Conservation (phyloP, 1,284 basidiomycete genomes). For the Irpex sp. region DNA sequence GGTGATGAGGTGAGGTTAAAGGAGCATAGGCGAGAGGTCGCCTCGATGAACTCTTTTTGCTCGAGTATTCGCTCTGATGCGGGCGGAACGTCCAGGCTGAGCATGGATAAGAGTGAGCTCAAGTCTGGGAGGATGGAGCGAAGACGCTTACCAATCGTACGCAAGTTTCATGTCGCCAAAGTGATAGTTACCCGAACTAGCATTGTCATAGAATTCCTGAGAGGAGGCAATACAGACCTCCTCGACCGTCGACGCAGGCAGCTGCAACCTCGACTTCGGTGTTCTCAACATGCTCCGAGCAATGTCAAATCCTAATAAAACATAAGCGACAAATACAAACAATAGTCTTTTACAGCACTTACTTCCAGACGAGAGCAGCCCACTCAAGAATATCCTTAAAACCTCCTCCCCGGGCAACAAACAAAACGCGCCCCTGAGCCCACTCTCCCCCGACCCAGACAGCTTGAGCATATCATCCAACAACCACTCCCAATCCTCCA, state of each 20-base stretch:
- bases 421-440: conserved; percentile 74
- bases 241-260: conserved; percentile 59
- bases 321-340: conserved; percentile 10
- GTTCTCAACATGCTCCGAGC: conserved; percentile 66
- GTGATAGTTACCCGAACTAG: conserved; percentile 86
- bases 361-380: conserved; percentile 84
- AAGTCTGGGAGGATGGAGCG: conserved; percentile 23
- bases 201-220: conserved; percentile 90
- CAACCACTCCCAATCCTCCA: conserved; percentile 81
- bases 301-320: conserved; percentile 67
- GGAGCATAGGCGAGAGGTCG: conserved; percentile 82
- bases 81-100: conserved; percentile 72
- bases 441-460: conserved; percentile 59
- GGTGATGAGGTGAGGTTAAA: conserved; percentile 76
- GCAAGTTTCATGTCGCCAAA: conserved; percentile 93
- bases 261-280: conserved; percentile 44
- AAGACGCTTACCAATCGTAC: conserved; percentile 74
- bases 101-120: conserved; percentile 2
- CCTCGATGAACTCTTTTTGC: conserved; percentile 92
- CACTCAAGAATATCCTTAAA: conserved; percentile 76
- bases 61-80: conserved; percentile 57
- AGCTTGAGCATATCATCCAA: conserved; percentile 89
- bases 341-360: conserved; percentile 36
- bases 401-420: conserved; percentile 70
- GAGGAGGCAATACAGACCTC: conserved; percentile 78